Percentiles rank a stretch among this genome's conserved stretches.
Evolutionary conservation across 2,329 filamentous ascomycete species (phyloP).

Genomic region (Sclerotinia spermophila): DNA sequence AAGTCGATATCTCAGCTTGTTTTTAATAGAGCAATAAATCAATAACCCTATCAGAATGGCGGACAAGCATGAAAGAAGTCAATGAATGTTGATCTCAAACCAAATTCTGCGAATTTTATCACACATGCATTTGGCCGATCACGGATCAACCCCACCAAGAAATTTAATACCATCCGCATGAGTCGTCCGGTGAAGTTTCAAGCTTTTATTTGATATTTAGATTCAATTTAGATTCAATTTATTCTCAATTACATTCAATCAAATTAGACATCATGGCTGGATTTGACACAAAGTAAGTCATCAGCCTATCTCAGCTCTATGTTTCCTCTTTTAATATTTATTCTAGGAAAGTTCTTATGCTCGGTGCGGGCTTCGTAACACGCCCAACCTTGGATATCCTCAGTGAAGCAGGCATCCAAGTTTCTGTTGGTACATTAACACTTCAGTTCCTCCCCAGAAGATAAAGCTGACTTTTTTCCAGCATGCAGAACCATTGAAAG

Average conservation of each 20-base stretch:
- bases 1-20: background rate
- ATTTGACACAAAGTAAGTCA: conserved; percentile 8
- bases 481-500: conserved; percentile 53
- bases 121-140: conserved; percentile 20
- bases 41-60: too few species aligned
- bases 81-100: background rate
- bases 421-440: conserved; percentile 49
- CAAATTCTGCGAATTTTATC: background rate
- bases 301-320: too few species aligned
- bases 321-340: background rate
- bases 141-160: conserved; percentile 31
- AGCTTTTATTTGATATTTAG: background rate
- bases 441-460: background rate
- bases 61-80: background rate
- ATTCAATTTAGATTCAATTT: background rate
- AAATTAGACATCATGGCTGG: conserved; percentile 10
- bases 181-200: conserved; percentile 22
- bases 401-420: conserved; percentile 52
- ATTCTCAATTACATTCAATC: background rate
- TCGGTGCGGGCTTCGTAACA: conserved; percentile 52
- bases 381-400: conserved; percentile 57
- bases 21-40: too few species aligned
- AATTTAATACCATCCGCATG: conserved; percentile 21
- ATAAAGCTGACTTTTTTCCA: background rate
- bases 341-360: conserved; percentile 43